Base-by-base conservation (phyloP, 345 rosid species). In the Bruguiera gymnorhiza region DNA sequence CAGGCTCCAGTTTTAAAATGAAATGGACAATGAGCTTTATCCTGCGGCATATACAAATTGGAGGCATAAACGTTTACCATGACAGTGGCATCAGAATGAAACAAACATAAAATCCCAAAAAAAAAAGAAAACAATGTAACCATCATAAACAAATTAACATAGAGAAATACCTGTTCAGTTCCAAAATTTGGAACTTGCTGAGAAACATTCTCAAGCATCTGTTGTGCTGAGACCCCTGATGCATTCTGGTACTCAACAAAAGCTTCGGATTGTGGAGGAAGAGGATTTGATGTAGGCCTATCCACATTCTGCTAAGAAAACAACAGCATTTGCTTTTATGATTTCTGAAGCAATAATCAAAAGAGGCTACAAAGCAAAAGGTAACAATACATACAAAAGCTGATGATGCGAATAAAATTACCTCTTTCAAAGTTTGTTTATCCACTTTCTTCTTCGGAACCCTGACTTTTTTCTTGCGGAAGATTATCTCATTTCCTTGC, bases 21-120 rank as follows among this genome's bases (percentile, higher is more conserved):
- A 82, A 95, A 95, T 75, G 99, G 99, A 66, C 97, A 95, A 73
- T 90, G 99, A 78, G 97, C 89, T 87, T 95, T 95, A 84, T 95
- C 99, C 99, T 95, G 82, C 30, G 27, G 53, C 54, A 62, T 21
- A 71, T 65, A 34, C 37, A 79, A 55, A 6, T 23, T 51, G 20
- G 13, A 24, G 69, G 29, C 31, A 43, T 43, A 43, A 43, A 43
- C 19, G 3, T 43, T 43, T 13, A 13, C 50, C 50, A 11, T 15
- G 19, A 43, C 19, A 43, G 18, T 43, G 50, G 19, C 50, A 43
- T 24, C 29, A 3, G 16, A 21, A 13, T 56, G 60, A 20, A 10
- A 56, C 31, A 24, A 2, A 56, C 16, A 43, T 13, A 13, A 39
- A 43, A 43, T 43, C 29, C 19, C 24, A 24, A 52, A 16, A 15